A percentile compares a stretch with the other conserved stretches of the same genome.
Evolutionary conservation across 306 rosid genomes (phyloP).

Genomic region (Begonia masoniana): DNA sequence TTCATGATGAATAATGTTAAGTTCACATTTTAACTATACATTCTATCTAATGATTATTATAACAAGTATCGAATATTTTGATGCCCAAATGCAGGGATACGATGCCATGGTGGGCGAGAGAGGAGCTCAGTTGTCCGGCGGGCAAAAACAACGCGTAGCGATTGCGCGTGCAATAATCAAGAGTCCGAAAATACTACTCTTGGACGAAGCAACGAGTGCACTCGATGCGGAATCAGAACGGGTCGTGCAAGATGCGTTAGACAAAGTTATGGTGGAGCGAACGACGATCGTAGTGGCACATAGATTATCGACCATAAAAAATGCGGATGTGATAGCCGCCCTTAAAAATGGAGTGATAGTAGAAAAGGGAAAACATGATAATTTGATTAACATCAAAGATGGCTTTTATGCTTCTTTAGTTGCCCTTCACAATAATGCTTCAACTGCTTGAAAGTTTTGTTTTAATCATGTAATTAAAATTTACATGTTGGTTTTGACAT

Average conservation of each 20-base stretch:
- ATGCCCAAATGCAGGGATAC: constrained; percentile 36
- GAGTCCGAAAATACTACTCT: constrained; percentile 47
- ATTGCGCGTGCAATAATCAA: constrained; percentile 60
- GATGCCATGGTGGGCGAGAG: constrained; percentile 58
- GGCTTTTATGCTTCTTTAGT: constrained; percentile 56
- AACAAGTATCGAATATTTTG: neutral
- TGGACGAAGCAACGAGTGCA: constrained; percentile 79
- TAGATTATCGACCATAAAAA: constrained; percentile 47
- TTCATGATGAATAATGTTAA: too few relatives aligned
- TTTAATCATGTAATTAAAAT: too few relatives aligned
- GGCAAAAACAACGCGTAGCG: constrained; percentile 75
- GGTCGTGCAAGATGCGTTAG: constrained; percentile 64
- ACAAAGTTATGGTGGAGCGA: constrained; percentile 36
- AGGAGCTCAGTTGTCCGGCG: constrained; percentile 64
- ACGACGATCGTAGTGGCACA: constrained; percentile 67
- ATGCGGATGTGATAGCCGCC: constrained; percentile 50
- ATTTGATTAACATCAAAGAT: constrained; percentile 34
- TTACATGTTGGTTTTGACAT: too few relatives aligned
- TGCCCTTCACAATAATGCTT: constrained; percentile 29
- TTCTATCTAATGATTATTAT: too few relatives aligned
- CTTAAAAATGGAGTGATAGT: constrained; percentile 48
- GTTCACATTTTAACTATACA: too few relatives aligned
- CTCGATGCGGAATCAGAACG: constrained; percentile 74
- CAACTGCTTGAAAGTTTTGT: constrained; percentile 6
- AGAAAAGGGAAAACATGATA: constrained; percentile 62